Base-by-base conservation (phyloP, 495 filamentous ascomycete species). In the Neurospora africana region DNA sequence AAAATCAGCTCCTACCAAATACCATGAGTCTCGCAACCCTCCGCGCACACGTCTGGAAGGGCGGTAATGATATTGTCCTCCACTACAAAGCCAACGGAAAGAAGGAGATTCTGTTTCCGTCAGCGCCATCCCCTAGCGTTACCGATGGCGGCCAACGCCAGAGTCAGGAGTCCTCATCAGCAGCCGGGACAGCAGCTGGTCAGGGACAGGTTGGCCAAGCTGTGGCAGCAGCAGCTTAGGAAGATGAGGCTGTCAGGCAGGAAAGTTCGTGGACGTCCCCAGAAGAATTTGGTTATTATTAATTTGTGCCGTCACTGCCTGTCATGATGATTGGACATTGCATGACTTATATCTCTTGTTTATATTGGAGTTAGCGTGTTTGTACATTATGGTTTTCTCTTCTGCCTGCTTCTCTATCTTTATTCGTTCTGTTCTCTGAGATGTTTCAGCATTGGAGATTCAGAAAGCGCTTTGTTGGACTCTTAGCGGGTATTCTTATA, bases 21-120 rank as follows among this genome's bases (percentile, higher is more conserved):
- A 91, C 91, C 11, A 97, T 97, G 92, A 98, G 92, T 53, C 87
- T 99, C 10, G 93, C 93, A 27, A 98, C 94, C 0, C 89, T 99
- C 35, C 90, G 93, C 67, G 88, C 93, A 8, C 92, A 97, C 76
- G 84, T 98, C 65, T 99, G 96, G 95, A 92, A 95, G 74, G 92
- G 91, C 33, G 91, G 92, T 15, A 93, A 91, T 69, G 95, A 99
- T 80, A 91, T 99, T 76, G 80, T 96, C 37, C 83, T 99, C 41
- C 88, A 92, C 74, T 99, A 98, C 86, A 95, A 94, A 77, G 86
- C 92, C 37, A 98, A 97, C 75, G 93, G 93, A 30, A 88, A 88
- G 79, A 92, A 92, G 79, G 80, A 85, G 69, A 85, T 86, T 69
- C 81, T 80, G 2, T 80, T 79, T 30, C 78, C 73, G 37, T 71